phyloP scores from a whole-genome alignment of 352 stramenopile species.

The Phytopythium mirpurense region DNA sequence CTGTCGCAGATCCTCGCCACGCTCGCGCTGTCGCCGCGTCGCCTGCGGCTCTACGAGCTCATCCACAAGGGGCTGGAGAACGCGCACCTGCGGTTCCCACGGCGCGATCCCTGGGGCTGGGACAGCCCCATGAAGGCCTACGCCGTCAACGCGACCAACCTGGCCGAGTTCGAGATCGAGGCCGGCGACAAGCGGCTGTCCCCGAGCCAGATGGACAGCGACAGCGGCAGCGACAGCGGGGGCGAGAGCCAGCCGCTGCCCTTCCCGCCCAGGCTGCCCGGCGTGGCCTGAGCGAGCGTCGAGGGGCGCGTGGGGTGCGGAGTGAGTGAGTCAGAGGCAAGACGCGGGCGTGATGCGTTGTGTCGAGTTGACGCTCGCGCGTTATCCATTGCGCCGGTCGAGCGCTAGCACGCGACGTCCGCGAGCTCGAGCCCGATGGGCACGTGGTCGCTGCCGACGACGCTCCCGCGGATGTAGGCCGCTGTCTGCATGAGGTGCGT shows the following conservation, averaged over 20 bases:
- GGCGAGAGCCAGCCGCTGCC: neutral
- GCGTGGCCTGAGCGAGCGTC: neutral
- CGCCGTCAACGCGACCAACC: slow-evolving; percentile 26
- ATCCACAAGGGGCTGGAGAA: slow-evolving; percentile 28
- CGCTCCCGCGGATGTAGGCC: slow-evolving; percentile 55
- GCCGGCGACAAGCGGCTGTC: slow-evolving; percentile 35
- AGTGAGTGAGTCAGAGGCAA: no score
- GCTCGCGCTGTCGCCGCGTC: slow-evolving; percentile 30
- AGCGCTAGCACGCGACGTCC: slow-evolving; percentile 7
- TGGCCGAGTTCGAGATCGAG: slow-evolving; percentile 61
- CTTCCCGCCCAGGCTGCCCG: slow-evolving; percentile 1
- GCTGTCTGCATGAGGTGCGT: slow-evolving; percentile 20
- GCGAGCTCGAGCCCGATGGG: slow-evolving; percentile 65
- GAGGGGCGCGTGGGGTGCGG: no score
- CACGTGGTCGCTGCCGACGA: slow-evolving; percentile 76
- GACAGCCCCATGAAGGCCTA: slow-evolving; percentile 20
- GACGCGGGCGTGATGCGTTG: no score
- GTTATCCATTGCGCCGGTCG: no score
- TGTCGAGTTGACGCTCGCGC: neutral
- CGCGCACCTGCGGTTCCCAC: slow-evolving; percentile 21
- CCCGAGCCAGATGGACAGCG: neutral
- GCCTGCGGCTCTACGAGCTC: slow-evolving; percentile 56
- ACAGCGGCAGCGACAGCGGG: neutral
- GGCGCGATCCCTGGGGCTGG: slow-evolving; percentile 25
- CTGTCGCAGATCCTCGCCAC: slow-evolving; percentile 50